Base-by-base conservation (phyloP, 208 protist genomes). In the Acanthamoeba castellanii region DNA sequence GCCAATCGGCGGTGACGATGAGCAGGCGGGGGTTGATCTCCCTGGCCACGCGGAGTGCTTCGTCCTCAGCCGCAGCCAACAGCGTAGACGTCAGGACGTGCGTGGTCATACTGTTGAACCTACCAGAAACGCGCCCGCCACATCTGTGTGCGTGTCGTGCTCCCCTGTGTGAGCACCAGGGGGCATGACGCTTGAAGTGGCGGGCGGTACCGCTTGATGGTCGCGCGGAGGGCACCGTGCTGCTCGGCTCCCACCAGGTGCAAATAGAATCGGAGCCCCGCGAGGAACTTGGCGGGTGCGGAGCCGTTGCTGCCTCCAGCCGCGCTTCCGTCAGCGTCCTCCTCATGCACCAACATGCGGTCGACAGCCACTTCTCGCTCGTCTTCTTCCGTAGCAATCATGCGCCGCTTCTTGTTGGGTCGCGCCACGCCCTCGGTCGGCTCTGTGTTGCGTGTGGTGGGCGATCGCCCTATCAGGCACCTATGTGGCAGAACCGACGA, bases 181-280 rank as follows among this genome's bases (percentile, higher is more conserved):
- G 14, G 2, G 16, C 16, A 81, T 22, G 32, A 78, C 16, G 68
- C 16, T 4, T 32, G 27, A 6, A 32, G 9, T 9, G 30, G 16
- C 8, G 30, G 66, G 9, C 30, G 20, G 74, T 84, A 84, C 74
- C 74, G 74, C 45, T 84, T 84, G 42, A 84, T 84, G 20, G 74
- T 84, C 9, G 74, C 34, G 34, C 74, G 20, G n/a, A 84, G 37
- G 25, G 34, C 37, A 9, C 55, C 45, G 74, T 84, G 32, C 45
- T 47, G 45, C 20, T 84, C 74, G 45, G 16, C 45, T 0, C 74
- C 42, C 74, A 84, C 74, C 25, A 50, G 34, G 11, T 84, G 74
- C 5, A 84, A 42, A n/a, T 84, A 84, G 42, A 84, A 84, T 0
- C 45, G 32, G 20, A 84, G 13, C 8, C 74, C 74, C 2, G 37